These are phyloP conservation scores for Teratosphaeria gauchensis DNA, from an alignment of 2,329 filamentous ascomycete genomes.

Conservation along the genomic window DNA sequence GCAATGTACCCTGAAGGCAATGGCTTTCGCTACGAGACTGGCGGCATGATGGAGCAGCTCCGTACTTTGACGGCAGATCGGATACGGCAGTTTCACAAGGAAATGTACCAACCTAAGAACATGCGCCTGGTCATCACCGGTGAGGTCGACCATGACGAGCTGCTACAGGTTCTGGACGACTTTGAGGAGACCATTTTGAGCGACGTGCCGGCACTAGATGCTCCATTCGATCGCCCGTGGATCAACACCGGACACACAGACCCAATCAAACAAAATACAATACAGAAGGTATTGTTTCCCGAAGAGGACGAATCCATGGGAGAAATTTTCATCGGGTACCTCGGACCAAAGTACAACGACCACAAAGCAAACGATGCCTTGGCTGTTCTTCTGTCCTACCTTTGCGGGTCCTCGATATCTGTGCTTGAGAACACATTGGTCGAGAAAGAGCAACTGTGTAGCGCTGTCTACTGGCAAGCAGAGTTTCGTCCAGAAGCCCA, in stretches of 20 bases:
- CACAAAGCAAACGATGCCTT: slow-evolving; percentile 53
- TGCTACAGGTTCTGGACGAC: slow-evolving; percentile 70
- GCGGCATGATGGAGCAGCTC: slow-evolving; percentile 87
- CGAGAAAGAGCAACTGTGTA: slow-evolving; percentile 85
- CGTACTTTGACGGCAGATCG: slow-evolving; percentile 77
- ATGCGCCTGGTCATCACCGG: slow-evolving; percentile 86
- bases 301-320: slow-evolving; percentile 93
- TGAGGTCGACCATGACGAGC: slow-evolving; percentile 71
- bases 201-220: slow-evolving; percentile 64
- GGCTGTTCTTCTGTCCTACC: slow-evolving; percentile 71
- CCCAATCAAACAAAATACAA: slow-evolving; percentile 56
- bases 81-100: slow-evolving; percentile 86
- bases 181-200: slow-evolving; percentile 83
- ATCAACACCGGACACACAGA: slow-evolving; percentile 69
- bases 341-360: slow-evolving; percentile 75
- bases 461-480: slow-evolving; percentile 68
- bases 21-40: slow-evolving; percentile 96
- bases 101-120: slow-evolving; percentile 98
- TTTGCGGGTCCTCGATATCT: slow-evolving; percentile 87
- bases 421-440: slow-evolving; percentile 86
- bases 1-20: slow-evolving; percentile 80
- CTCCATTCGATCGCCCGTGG: slow-evolving; percentile 81
- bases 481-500: slow-evolving; percentile 73
- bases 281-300: slow-evolving; percentile 80
- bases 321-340: slow-evolving; percentile 75